phyloP scores from a whole-genome alignment of 108 stramenopile species.

The Nitzschia sp. region DNA sequence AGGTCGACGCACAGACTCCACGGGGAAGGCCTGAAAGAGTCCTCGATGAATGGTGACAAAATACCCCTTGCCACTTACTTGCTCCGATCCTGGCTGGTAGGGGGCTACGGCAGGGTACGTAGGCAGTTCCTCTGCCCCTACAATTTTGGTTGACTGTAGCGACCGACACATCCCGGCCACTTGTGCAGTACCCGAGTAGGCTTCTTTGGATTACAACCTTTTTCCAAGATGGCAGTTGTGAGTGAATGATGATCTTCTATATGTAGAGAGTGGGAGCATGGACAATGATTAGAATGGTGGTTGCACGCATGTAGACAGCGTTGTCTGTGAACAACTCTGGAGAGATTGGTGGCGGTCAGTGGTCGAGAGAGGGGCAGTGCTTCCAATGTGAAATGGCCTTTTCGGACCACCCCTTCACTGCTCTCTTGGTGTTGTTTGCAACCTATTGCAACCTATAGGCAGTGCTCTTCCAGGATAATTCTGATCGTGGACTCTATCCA shows the following conservation, averaged over 20 bases:
- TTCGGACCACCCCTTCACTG: too few relatives aligned
- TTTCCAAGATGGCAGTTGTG: conserved; percentile 28
- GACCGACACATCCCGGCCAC: not conserved
- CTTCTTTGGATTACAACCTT: conserved; percentile 1
- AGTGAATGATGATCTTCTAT: conserved; percentile 4
- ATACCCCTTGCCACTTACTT: conserved; percentile 26
- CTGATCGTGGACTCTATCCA: not conserved
- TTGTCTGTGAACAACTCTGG: too few relatives aligned
- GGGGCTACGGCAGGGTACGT: conserved; percentile 3
- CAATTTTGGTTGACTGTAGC: conserved; percentile 4
- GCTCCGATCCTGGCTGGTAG: not conserved
- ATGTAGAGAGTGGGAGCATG: too few relatives aligned
- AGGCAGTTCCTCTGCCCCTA: not conserved
- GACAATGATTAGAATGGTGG: too few relatives aligned
- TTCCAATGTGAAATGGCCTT: too few relatives aligned
- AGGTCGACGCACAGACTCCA: too few relatives aligned
- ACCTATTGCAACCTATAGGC: too few relatives aligned
- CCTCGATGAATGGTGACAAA: conserved; percentile 2
- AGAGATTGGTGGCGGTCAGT: too few relatives aligned
- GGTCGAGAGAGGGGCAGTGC: too few relatives aligned
- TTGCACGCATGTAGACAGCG: too few relatives aligned
- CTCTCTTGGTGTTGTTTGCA: too few relatives aligned
- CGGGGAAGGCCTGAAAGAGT: too few relatives aligned
- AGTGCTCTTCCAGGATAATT: not conserved
- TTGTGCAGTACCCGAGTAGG: conserved; percentile 13